Evolutionary conservation across 768 basidiomycete genomes (phyloP).

Genomic region (Saitozyma podzolica): DNA sequence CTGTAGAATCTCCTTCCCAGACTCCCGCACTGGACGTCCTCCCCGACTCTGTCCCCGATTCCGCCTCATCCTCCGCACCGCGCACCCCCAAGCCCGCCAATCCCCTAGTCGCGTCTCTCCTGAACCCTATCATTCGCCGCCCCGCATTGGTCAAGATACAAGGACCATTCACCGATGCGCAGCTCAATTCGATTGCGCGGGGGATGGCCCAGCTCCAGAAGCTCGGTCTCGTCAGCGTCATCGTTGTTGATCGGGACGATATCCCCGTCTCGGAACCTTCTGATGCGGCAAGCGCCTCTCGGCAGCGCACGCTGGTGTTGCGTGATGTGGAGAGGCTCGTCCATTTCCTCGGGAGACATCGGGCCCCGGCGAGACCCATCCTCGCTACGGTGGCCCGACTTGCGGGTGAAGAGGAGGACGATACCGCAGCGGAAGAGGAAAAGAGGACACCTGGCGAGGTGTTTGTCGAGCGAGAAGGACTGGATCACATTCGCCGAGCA

Average conservation of each 20-base stretch:
- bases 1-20: constrained; percentile 29
- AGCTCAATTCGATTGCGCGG: constrained; percentile 87
- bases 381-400: constrained; percentile 68
- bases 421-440: constrained; percentile 48
- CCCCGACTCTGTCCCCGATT: constrained; percentile 19
- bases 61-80: constrained; percentile 44
- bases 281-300: constrained; percentile 28
- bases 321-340: constrained; percentile 87
- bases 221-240: constrained; percentile 90
- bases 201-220: constrained; percentile 95
- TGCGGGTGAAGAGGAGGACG: constrained; percentile 50
- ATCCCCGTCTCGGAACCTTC: constrained; percentile 52
- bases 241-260: constrained; percentile 87
- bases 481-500: constrained; percentile 81
- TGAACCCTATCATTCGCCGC: constrained; percentile 78
- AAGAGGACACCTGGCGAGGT: constrained; percentile 23
- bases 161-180: constrained; percentile 88
- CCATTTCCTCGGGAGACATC: constrained; percentile 75
- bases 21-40: constrained; percentile 12
- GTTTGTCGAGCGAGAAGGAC: constrained; percentile 72
- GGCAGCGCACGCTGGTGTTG: constrained; percentile 49
- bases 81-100: constrained; percentile 51
- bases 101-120: constrained; percentile 56
- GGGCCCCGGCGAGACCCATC: constrained; percentile 82
- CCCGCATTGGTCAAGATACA: constrained; percentile 96